A percentile compares a stretch with the other conserved stretches of the same genome.
Evolutionary conservation across 306 rosid species (phyloP).

Genomic region (Vicia sativa): DNA sequence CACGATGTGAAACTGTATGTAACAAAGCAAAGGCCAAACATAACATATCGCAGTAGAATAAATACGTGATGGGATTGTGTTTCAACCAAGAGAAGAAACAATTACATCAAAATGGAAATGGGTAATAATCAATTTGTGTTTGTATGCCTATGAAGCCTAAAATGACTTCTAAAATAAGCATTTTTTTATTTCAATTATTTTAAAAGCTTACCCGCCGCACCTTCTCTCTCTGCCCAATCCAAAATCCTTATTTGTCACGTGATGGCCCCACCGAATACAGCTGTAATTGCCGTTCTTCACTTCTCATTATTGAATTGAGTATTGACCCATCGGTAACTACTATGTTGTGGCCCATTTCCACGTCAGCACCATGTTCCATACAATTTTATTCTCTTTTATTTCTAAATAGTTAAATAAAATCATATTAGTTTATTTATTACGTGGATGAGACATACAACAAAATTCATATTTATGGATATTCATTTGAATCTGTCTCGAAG

Average conservation of each 20-base stretch:
- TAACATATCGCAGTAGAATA: not conserved
- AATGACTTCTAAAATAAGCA: constrained; percentile 14
- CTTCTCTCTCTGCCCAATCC: not conserved
- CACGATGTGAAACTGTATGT: constrained; percentile 1
- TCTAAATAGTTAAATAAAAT: too few relatives aligned
- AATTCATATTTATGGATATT: too few relatives aligned
- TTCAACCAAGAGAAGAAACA: not conserved
- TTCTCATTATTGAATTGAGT: constrained; percentile 23
- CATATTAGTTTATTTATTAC: too few relatives aligned
- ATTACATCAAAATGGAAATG: not conserved
- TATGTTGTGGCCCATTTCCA: constrained; percentile 26
- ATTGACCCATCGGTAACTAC: constrained; percentile 36
- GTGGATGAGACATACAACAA: too few relatives aligned
- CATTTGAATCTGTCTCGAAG: too few relatives aligned
- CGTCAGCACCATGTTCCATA: constrained; percentile 1
- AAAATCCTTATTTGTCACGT: constrained; percentile 3
- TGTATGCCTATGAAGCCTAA: not conserved
- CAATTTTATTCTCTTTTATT: not conserved
- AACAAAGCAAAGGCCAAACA: not conserved
- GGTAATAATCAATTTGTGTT: not conserved
- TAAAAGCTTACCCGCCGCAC: not conserved
- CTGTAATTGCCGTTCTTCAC: constrained; percentile 38
- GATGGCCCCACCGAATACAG: constrained; percentile 44
- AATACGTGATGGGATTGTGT: not conserved
- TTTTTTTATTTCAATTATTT: not conserved